Percentiles rank a stretch among this genome's conserved stretches.
phyloP scores from a whole-genome alignment of 176 grass and related monocot genomes.

The Urochloa ruziziensis region DNA sequence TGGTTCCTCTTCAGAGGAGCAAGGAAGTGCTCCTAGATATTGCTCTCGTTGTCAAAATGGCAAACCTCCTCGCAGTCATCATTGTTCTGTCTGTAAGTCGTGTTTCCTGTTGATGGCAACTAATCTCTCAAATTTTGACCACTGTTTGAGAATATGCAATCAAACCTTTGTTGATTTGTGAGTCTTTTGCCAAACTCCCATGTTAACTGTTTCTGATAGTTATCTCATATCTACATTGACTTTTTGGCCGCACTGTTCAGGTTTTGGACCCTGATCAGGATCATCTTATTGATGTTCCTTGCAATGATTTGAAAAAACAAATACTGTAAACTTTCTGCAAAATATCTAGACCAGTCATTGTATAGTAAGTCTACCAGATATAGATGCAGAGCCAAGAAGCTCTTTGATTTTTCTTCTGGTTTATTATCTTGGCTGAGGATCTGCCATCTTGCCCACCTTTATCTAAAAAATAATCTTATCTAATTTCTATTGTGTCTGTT shows the following conservation, averaged over 20 bases:
- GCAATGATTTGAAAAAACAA: slow-evolving; percentile 17
- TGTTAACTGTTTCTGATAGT: neutral
- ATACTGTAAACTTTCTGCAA: neutral
- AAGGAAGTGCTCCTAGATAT: slow-evolving; percentile 48
- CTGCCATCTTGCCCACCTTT: neutral
- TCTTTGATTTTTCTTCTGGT: neutral
- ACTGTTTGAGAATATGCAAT: neutral
- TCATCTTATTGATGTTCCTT: neutral
- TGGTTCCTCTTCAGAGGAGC: slow-evolving; percentile 43
- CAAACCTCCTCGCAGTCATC: slow-evolving; percentile 90
- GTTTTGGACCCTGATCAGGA: neutral
- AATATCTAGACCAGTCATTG: neutral
- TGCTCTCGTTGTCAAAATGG: slow-evolving; percentile 76
- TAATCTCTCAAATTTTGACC: slow-evolving; percentile 6
- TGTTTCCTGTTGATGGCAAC: neutral
- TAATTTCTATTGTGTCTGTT: neutral
- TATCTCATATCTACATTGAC: neutral
- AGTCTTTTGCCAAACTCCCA: neutral
- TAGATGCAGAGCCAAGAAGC: neutral
- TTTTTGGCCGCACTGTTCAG: neutral
- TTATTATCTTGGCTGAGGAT: neutral
- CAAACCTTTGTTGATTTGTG: neutral
- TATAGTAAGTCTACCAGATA: neutral
- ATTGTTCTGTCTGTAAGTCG: slow-evolving; percentile 94
- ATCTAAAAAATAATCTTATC: neutral